Percentiles rank a stretch among this genome's conserved stretches.
Evolutionary conservation across 2,329 filamentous ascomycete species (phyloP).

Genomic region (Colletotrichum horii): DNA sequence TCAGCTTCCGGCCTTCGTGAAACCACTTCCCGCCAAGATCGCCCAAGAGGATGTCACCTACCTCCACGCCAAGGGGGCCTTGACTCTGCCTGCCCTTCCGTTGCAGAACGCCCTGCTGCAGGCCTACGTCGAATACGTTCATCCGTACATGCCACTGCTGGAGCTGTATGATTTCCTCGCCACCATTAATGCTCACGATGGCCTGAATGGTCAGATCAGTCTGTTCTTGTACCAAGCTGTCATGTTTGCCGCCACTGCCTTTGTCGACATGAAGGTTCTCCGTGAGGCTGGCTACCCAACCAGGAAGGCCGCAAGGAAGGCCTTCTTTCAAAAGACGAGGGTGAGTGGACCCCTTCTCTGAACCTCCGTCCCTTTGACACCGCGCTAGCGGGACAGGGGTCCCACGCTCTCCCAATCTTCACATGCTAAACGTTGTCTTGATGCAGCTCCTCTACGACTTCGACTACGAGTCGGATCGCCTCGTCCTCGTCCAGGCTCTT

Average conservation of each 20-base stretch:
- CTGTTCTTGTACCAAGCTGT: constrained; percentile 90
- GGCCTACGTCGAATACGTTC: constrained; percentile 86
- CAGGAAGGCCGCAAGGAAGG: constrained; percentile 82
- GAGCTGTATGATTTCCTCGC: constrained; percentile 68
- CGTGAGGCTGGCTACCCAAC: constrained; percentile 77
- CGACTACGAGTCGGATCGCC: constrained; percentile 90
- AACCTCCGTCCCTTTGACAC: not conserved
- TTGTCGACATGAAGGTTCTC: constrained; percentile 81
- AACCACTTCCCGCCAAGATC: constrained; percentile 78
- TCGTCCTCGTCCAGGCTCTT: constrained; percentile 86
- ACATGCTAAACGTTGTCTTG: constrained; percentile 26
- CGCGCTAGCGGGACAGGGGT: not conserved
- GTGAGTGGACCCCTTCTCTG: constrained; percentile 52
- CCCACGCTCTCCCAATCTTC: constrained; percentile 19
- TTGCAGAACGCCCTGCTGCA: constrained; percentile 83
- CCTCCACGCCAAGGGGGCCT: constrained; percentile 81
- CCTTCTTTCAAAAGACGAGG: constrained; percentile 88
- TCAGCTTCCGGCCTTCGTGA: constrained; percentile 73
- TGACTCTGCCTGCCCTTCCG: constrained; percentile 72
- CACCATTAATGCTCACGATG: constrained; percentile 70
- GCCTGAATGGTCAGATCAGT: constrained; percentile 74
- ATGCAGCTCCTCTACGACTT: constrained; percentile 85
- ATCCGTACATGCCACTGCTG: constrained; percentile 91
- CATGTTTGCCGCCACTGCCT: constrained; percentile 92
- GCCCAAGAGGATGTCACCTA: constrained; percentile 83